Evolutionary conservation across 2,329 filamentous ascomycete genomes (phyloP).

Genomic region (Penicillium capsulatum): DNA sequence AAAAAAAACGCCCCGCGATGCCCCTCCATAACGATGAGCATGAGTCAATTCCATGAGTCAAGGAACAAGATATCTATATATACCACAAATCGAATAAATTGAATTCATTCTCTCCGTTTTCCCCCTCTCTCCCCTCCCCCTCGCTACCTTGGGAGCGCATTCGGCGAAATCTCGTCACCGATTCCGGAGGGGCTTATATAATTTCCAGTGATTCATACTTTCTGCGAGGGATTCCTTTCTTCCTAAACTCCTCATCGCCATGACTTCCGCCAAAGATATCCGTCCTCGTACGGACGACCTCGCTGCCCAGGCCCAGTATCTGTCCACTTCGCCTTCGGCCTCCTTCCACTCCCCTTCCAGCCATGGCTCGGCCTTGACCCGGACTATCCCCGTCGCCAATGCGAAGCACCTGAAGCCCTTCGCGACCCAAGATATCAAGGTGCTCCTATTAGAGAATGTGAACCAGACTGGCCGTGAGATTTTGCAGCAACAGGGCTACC

Average conservation of each 20-base stretch:
- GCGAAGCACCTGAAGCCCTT: constrained; percentile 88
- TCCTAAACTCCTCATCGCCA: constrained; percentile 14
- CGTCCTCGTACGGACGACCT: constrained; percentile 27
- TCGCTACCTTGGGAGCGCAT: neutral
- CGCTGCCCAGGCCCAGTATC: constrained; percentile 55
- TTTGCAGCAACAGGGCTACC: constrained; percentile 80
- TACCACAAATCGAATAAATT: too few species aligned
- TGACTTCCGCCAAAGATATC: constrained; percentile 37
- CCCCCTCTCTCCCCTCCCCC: neutral
- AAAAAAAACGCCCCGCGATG: constrained; percentile 14
- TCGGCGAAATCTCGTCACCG: constrained; percentile 4
- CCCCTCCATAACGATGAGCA: constrained; percentile 13
- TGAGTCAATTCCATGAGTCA: constrained; percentile 5
- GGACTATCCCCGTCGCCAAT: constrained; percentile 44
- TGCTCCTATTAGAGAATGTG: constrained; percentile 90
- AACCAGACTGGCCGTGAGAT: constrained; percentile 86
- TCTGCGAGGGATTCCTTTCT: constrained; percentile 4
- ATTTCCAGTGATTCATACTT: constrained; percentile 13
- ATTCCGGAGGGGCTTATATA: constrained; percentile 23
- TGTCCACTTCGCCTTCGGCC: constrained; percentile 70
- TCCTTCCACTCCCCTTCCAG: constrained; percentile 71
- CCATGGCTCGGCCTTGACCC: constrained; percentile 48
- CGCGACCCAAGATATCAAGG: constrained; percentile 92
- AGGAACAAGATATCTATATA: neutral
- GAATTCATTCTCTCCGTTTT: neutral